These are phyloP conservation scores for Carex kokanica DNA, from an alignment of 176 grass and related monocot species.

Conservation along the genomic window DNA sequence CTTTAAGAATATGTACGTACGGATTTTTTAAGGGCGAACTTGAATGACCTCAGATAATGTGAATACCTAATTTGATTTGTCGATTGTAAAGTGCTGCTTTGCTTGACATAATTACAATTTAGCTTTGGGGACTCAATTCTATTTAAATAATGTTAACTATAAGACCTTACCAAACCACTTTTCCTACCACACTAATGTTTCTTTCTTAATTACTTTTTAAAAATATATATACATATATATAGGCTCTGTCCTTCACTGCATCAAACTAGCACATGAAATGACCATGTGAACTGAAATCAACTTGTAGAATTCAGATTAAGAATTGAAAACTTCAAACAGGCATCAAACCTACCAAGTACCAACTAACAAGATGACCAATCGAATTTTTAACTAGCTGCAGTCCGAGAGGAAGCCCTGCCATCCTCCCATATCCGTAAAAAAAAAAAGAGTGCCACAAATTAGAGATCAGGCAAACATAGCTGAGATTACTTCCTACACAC, in stretches of 20 bases:
- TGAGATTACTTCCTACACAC: neutral
- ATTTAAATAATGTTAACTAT: neutral
- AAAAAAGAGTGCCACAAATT: too few relatives aligned
- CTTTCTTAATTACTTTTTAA: neutral
- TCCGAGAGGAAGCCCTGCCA: too few relatives aligned
- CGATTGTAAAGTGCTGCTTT: neutral
- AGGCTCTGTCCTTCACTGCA: neutral
- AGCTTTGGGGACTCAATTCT: neutral
- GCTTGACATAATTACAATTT: neutral
- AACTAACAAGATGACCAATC: neutral
- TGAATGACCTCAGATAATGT: too few relatives aligned
- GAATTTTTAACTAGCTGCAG: neutral
- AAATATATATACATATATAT: neutral
- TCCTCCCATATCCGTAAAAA: too few relatives aligned
- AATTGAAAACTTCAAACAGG: neutral
- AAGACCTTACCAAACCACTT: neutral
- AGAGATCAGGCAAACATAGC: neutral
- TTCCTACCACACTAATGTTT: neutral
- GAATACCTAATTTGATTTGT: too few relatives aligned
- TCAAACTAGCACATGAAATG: constrained; percentile 7
- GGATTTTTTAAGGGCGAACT: too few relatives aligned
- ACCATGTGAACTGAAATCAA: neutral
- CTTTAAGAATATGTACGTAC: too few relatives aligned
- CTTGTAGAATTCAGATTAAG: neutral
- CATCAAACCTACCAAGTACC: neutral